Evolutionary conservation across 202 grass and related monocot genomes (phyloP).

Genomic region (Panicum hallii): DNA sequence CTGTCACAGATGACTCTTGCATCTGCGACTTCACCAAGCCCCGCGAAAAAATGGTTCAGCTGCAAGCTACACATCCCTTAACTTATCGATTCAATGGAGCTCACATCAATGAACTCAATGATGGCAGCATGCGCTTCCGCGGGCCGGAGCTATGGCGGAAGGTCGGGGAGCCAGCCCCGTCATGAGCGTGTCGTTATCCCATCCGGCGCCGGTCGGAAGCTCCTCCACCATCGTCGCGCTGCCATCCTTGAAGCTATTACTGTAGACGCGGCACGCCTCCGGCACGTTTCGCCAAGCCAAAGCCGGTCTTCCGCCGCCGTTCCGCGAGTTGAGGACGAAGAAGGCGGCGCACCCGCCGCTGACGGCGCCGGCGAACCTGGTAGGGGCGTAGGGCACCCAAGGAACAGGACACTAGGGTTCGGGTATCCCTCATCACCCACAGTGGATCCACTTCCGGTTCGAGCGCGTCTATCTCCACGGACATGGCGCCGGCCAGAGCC

Average conservation of each 20-base stretch:
- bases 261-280: background rate
- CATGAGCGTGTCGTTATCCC: background rate
- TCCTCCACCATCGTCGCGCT: background rate
- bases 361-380: background rate
- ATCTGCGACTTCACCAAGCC: background rate
- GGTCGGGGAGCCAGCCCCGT: background rate
- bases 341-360: too few species aligned
- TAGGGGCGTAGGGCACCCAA: background rate
- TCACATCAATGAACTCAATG: background rate
- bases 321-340: background rate
- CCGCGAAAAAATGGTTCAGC: background rate
- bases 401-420: background rate
- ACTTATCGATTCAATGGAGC: too few species aligned
- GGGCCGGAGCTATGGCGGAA: background rate
- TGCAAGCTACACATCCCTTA: too few species aligned
- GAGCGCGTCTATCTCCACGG: background rate
- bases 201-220: background rate
- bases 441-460: background rate
- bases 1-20: background rate
- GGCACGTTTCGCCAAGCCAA: background rate
- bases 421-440: background rate
- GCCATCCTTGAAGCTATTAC: too few species aligned
- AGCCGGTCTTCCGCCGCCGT: background rate
- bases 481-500: background rate
- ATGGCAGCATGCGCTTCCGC: too few species aligned